Percentiles rank a stretch among this genome's conserved stretches.
phyloP scores from a whole-genome alignment of 73 alveolate genomes.

The Tetrahymena malaccensis region DNA sequence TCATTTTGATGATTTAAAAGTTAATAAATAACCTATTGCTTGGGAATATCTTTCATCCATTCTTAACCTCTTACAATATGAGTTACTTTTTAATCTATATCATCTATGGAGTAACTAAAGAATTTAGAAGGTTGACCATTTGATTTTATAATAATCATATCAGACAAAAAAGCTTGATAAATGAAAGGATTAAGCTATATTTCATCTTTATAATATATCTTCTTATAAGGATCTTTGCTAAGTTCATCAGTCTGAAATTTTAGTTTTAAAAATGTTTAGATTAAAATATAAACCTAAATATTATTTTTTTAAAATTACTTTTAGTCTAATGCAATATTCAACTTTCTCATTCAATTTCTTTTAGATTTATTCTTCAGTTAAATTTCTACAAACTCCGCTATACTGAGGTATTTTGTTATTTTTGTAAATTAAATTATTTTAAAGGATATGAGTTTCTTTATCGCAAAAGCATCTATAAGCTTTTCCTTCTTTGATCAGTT shows the following conservation, averaged over 20 bases:
- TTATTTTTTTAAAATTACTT: neutral
- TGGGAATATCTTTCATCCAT: neutral
- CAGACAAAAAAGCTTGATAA: neutral
- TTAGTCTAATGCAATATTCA: neutral
- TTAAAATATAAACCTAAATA: neutral
- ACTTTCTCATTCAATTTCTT: neutral
- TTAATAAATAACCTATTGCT: neutral
- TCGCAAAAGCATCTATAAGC: neutral
- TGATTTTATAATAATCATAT: neutral
- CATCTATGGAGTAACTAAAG: neutral
- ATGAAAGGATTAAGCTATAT: neutral
- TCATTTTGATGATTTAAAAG: neutral
- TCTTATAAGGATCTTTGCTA: neutral
- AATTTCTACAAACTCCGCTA: neutral
- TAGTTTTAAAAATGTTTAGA: neutral
- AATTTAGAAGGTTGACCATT: neutral
- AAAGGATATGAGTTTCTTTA: neutral
- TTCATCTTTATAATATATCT: neutral
- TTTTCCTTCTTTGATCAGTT: neutral
- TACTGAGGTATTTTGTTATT: neutral
- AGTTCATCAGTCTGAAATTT: neutral
- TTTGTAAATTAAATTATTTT: neutral
- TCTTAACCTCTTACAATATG: neutral
- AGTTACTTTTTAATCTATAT: neutral
- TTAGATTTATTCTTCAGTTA: neutral